Evolutionary conservation across 495 filamentous ascomycete species (phyloP).

Genomic region (Podospora tetraspora): DNA sequence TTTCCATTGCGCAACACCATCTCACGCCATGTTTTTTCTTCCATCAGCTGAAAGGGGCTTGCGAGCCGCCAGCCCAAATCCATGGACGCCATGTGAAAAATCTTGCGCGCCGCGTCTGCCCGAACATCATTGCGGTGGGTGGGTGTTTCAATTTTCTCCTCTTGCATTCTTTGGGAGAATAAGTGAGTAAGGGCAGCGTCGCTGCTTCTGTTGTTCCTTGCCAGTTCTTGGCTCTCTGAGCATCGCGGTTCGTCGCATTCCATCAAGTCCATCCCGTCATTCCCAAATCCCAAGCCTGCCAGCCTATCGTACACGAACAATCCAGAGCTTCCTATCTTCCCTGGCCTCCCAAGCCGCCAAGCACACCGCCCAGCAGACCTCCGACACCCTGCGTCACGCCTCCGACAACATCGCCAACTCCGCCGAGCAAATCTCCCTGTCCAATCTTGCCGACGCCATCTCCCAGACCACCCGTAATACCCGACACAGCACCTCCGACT

Average conservation of each 20-base stretch:
- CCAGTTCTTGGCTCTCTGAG: no score
- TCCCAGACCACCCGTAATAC: conserved; percentile 22
- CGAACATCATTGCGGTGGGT: no score
- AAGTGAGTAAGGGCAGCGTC: background rate
- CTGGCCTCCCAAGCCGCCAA: conserved; percentile 17
- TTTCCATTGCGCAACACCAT: no score
- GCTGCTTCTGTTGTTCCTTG: background rate
- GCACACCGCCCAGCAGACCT: conserved; percentile 21
- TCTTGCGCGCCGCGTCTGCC: no score
- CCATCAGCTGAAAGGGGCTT: no score
- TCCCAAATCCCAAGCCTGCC: background rate
- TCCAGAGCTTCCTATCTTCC: background rate
- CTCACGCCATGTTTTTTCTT: no score
- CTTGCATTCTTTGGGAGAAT: background rate
- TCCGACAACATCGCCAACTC: conserved; percentile 20
- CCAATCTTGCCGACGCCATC: conserved; percentile 26
- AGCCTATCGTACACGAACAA: background rate
- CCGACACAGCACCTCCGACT: conserved; percentile 20
- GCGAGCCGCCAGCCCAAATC: no score
- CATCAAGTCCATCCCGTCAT: background rate
- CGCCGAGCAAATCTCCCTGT: conserved; percentile 23
- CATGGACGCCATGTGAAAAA: no score
- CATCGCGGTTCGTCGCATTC: no score
- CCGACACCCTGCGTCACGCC: conserved; percentile 23
- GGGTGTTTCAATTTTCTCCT: background rate